Evolutionary conservation across 345 rosid genomes (phyloP).

Genomic region (Camelina laxa): DNA sequence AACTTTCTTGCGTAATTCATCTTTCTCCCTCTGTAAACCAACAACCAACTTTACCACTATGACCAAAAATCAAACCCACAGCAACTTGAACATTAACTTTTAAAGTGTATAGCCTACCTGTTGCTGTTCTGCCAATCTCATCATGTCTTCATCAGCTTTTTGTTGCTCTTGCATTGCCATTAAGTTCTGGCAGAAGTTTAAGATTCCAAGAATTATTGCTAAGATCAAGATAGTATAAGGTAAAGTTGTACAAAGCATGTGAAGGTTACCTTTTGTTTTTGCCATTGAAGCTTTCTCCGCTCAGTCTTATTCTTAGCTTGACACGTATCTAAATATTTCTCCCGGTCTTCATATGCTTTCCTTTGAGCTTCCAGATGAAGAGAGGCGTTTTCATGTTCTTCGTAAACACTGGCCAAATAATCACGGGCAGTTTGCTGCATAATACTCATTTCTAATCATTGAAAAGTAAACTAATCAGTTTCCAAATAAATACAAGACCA

Average conservation of each 20-base stretch:
- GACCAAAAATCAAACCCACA: slow-evolving; percentile 10
- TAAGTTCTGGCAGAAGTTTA: slow-evolving; percentile 54
- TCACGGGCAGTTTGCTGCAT: slow-evolving; percentile 58
- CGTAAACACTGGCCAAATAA: slow-evolving; percentile 48
- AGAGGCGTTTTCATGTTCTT: slow-evolving; percentile 56
- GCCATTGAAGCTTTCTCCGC: slow-evolving; percentile 54
- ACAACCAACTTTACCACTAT: slow-evolving; percentile 16
- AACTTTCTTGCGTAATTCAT: slow-evolving; percentile 57
- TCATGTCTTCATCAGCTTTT: slow-evolving; percentile 61
- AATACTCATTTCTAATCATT: slow-evolving; percentile 43
- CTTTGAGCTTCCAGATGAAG: slow-evolving; percentile 49
- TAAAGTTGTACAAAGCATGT: neutral
- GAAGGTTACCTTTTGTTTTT: slow-evolving; percentile 57
- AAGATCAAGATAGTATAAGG: neutral
- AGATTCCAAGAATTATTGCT: slow-evolving; percentile 3
- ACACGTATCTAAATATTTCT: slow-evolving; percentile 55
- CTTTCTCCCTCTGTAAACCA: slow-evolving; percentile 62
- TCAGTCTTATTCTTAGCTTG: slow-evolving; percentile 58
- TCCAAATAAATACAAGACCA: slow-evolving; percentile 21
- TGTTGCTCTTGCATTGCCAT: slow-evolving; percentile 75
- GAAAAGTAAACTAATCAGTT: slow-evolving; percentile 21
- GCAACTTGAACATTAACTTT: neutral
- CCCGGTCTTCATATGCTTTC: slow-evolving; percentile 48
- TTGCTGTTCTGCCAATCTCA: slow-evolving; percentile 67
- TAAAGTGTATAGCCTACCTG: slow-evolving; percentile 50